phyloP scores from a whole-genome alignment of 768 basidiomycete species.

The Tricholoma sp. region DNA sequence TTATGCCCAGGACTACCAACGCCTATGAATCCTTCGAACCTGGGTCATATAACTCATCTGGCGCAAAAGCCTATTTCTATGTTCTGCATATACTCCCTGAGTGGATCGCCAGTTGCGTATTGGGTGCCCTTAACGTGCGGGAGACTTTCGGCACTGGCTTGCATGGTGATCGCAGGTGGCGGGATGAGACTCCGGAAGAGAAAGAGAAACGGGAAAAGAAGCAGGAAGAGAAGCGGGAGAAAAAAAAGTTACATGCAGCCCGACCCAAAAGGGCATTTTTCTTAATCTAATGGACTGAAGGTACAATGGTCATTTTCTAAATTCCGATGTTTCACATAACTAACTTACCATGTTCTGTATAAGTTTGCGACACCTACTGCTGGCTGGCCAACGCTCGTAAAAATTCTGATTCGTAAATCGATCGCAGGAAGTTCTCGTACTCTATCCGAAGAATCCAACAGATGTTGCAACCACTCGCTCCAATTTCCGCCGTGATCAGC shows the following conservation, averaged over 20 bases:
- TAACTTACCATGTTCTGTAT: too few relatives aligned
- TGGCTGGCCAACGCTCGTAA: too few relatives aligned
- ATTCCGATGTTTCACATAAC: neutral
- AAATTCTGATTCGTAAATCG: too few relatives aligned
- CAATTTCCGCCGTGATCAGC: too few relatives aligned
- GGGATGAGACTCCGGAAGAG: constrained; percentile 21
- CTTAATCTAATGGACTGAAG: neutral
- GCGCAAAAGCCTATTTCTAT: constrained; percentile 28
- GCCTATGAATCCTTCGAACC: constrained; percentile 18
- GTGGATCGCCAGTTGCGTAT: constrained; percentile 20
- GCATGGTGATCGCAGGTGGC: constrained; percentile 17
- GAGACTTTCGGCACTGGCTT: constrained; percentile 23
- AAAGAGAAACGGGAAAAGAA: constrained; percentile 15
- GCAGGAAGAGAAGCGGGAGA: constrained; percentile 8
- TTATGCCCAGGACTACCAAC: constrained; percentile 25
- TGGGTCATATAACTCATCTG: constrained; percentile 21
- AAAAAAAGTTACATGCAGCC: neutral
- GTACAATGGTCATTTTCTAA: neutral
- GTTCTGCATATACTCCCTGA: constrained; percentile 30
- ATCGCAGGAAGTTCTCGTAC: too few relatives aligned
- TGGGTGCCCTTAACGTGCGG: constrained; percentile 20
- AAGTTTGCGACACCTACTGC: too few relatives aligned
- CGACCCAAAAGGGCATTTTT: neutral
- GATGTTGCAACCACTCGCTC: too few relatives aligned
- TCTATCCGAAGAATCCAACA: too few relatives aligned